Evolutionary conservation across 805 yeast species (phyloP), one percentile per base, ranked within the genome.

Genomic region (Candida silvicultrix): DNA sequence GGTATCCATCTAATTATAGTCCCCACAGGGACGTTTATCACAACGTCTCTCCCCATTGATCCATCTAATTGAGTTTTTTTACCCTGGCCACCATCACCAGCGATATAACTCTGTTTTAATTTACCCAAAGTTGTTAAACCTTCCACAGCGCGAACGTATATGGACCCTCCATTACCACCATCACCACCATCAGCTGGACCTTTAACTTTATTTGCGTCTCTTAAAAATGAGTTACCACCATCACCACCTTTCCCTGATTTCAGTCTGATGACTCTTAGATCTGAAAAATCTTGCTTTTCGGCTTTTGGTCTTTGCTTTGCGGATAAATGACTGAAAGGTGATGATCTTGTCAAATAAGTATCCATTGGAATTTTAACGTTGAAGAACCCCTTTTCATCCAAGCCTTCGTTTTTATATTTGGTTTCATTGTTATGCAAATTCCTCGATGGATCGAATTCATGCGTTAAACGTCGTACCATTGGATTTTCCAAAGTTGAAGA

Each of bases 181-280:
- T 94, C 97, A 10, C 99, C 99, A n/a, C 99, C 99, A 64, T 90
- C 95, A 0, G 99, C 96, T 0, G 99, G 98, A 0, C 99, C 99
- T 18, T 75, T 74, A 0, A 96, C 74, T 38, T 87, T 67, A 37
- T 89, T 87, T 4, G 96, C 86, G 54, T 89, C 98, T 52, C 97
- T 71, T 48, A 83, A 76, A 64, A 94, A 94, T 0, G 97, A 85
- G 0, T 89, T 83, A 29, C 78, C 72, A 7, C 99, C 99, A 60
- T 83, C 73, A 2, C 99, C 99, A 19, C 99, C 99, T 37, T 68
- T 71, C 0, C 99, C 99, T 23, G 95, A 80, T 4, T 67, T 61
- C 9, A 89, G 68, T 45, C 77, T 78, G 10, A 92, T 72, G 8
- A 87, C 74, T 48, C 83, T 75, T 4, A 88, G 65, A 61, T 90